phyloP scores from a whole-genome alignment of 1,284 basidiomycete genomes.

The Leccinum subfulvum region DNA sequence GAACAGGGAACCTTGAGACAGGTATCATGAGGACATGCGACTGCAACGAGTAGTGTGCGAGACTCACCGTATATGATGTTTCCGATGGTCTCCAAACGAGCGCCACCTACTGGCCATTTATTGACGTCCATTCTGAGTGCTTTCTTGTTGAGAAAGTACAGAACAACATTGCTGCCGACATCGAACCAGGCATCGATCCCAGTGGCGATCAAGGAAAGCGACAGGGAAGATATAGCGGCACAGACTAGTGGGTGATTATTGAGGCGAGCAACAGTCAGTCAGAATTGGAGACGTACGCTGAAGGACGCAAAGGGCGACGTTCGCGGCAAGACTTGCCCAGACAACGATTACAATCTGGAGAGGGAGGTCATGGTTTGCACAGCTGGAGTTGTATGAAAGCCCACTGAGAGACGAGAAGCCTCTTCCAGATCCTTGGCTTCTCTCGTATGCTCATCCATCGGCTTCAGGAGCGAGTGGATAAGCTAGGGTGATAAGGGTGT shows the following conservation, averaged over 20 bases:
- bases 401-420: conserved; percentile 61
- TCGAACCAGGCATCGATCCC: conserved; percentile 91
- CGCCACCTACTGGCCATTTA: conserved; percentile 91
- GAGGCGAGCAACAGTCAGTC: background rate
- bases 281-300: conserved; percentile 52
- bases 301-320: conserved; percentile 67
- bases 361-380: background rate
- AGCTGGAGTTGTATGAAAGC: conserved; percentile 20
- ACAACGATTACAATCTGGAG: conserved; percentile 82
- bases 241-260: conserved; percentile 52
- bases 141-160: conserved; percentile 81
- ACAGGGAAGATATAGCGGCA: conserved; percentile 83
- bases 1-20: conserved; percentile 61
- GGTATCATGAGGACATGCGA: conserved; percentile 11
- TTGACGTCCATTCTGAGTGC: conserved; percentile 70
- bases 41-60: background rate
- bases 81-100: conserved; percentile 86
- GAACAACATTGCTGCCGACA: conserved; percentile 84
- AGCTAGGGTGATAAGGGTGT: conserved; percentile 46
- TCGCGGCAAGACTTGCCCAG: conserved; percentile 77
- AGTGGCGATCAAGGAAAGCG: conserved; percentile 87
- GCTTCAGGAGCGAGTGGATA: conserved; percentile 81
- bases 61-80: conserved; percentile 83
- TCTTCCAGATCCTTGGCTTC: conserved; percentile 70
- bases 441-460: conserved; percentile 81